A percentile compares a stretch with the other conserved stretches of the same genome.
Evolutionary conservation across 2,329 filamentous ascomycete species (phyloP).

Genomic region (Apiospora saccharicola): DNA sequence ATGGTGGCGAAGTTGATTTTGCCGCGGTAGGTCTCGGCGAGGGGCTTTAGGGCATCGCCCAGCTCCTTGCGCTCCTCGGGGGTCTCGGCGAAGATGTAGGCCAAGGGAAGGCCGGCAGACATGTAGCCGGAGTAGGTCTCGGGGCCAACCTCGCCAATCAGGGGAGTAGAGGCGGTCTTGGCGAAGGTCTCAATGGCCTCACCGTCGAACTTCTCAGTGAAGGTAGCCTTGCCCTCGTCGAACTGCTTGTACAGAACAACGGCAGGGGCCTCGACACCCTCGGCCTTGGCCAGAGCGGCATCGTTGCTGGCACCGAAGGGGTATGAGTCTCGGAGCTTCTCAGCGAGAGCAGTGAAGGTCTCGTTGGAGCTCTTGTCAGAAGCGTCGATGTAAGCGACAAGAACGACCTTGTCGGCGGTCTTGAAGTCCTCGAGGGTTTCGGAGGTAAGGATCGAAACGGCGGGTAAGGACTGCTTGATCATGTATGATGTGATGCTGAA

Average conservation of each 20-base stretch:
- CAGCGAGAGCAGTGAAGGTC: slow-evolving; percentile 77
- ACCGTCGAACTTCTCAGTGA: slow-evolving; percentile 80
- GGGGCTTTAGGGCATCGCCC: slow-evolving; percentile 77
- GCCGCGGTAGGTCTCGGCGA: slow-evolving; percentile 93
- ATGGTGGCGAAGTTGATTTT: slow-evolving; percentile 98
- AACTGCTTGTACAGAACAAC: slow-evolving; percentile 97
- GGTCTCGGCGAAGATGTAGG: slow-evolving; percentile 97
- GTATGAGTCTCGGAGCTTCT: slow-evolving; percentile 85
- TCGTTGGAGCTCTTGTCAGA: slow-evolving; percentile 87
- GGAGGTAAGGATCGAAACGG: slow-evolving; percentile 83
- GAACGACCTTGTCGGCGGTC: slow-evolving; percentile 94
- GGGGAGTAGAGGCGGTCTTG: slow-evolving; percentile 83
- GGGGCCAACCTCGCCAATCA: slow-evolving; percentile 95
- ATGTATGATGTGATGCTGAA: slow-evolving; percentile 80
- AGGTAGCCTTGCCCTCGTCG: slow-evolving; percentile 92
- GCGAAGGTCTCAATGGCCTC: slow-evolving; percentile 84
- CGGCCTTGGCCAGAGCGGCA: slow-evolving; percentile 82
- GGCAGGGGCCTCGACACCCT: slow-evolving; percentile 86
- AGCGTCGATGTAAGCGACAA: slow-evolving; percentile 85
- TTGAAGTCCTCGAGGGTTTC: slow-evolving; percentile 95
- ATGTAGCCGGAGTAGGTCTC: slow-evolving; percentile 98
- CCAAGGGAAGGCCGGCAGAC: slow-evolving; percentile 87
- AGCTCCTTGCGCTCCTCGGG: slow-evolving; percentile 86
- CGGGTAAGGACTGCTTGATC: slow-evolving; percentile 96
- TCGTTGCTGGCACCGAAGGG: slow-evolving; percentile 92